Conservation (phyloP, 2,329 filamentous ascomycete genomes). For the Onygenales sp. region DNA sequence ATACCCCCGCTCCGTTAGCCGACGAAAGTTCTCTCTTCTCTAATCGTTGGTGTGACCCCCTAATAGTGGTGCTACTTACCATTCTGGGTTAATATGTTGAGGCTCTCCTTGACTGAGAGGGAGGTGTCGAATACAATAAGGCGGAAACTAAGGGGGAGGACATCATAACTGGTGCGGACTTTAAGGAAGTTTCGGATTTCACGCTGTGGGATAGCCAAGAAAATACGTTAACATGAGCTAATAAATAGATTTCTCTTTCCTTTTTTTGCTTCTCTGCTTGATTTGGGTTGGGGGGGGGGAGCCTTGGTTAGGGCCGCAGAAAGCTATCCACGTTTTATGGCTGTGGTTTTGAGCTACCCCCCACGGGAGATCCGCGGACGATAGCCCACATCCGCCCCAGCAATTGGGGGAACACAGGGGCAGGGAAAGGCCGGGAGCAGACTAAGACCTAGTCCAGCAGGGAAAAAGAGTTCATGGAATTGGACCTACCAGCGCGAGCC, state of each 20-base stretch:
- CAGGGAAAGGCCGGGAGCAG: neutral
- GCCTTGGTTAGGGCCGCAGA: neutral
- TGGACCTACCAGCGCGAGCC: conserved; percentile 38
- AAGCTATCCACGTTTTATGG: neutral
- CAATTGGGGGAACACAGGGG: neutral
- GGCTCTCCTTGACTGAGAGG: conserved; percentile 90
- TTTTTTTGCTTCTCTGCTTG: neutral
- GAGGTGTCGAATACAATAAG: conserved; percentile 93
- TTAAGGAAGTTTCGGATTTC: conserved; percentile 93
- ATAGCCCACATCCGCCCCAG: neutral
- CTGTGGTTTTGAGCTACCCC: neutral
- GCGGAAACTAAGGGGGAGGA: conserved; percentile 89
- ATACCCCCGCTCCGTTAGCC: conserved; percentile 2
- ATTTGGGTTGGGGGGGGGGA: neutral
- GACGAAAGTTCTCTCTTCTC: neutral
- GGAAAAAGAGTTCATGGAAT: conserved; percentile 3
- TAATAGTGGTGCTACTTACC: conserved; percentile 44
- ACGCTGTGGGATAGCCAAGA: conserved; percentile 46
- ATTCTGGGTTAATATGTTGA: conserved; percentile 93
- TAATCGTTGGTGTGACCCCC: neutral
- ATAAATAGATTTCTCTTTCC: conserved; percentile 1
- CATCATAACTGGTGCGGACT: conserved; percentile 93
- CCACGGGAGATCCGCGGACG: neutral
- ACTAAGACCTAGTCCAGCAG: neutral
- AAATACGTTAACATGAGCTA: conserved; percentile 18